These are phyloP conservation scores for Scopulariopsis brevicaulis DNA, from an alignment of 2,329 filamentous ascomycete genomes.

Conservation along the genomic window DNA sequence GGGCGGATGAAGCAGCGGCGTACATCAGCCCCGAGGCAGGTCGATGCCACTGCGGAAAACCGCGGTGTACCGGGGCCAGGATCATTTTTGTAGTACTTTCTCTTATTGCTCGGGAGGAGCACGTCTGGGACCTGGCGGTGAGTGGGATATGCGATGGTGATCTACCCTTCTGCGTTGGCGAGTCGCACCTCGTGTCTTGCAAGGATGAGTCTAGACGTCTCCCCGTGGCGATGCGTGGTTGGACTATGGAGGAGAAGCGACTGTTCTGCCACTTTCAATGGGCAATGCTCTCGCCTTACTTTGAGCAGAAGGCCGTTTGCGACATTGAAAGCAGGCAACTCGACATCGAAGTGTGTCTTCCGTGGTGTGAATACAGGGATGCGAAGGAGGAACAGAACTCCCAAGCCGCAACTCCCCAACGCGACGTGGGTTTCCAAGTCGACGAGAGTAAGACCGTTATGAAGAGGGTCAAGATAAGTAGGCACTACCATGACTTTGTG, in stretches of 20 bases:
- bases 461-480: background rate
- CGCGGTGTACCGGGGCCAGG: background rate
- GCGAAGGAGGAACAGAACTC: background rate
- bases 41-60: background rate
- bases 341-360: background rate
- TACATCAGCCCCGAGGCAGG: background rate
- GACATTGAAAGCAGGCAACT: background rate
- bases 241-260: background rate
- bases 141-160: background rate
- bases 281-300: background rate
- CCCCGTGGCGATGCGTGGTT: background rate
- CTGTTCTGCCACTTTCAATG: conserved; percentile 1
- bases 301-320: background rate
- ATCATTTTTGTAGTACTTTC: background rate
- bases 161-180: background rate
- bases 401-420: background rate
- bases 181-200: no score
- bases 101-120: background rate
- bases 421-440: background rate
- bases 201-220: background rate
- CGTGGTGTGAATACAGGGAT: background rate
- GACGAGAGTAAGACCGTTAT: background rate
- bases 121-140: background rate
- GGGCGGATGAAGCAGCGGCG: background rate
- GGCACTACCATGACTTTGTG: background rate